phyloP scores from a whole-genome alignment of 441 rosid genomes.

The Aquilaria agallochum region DNA sequence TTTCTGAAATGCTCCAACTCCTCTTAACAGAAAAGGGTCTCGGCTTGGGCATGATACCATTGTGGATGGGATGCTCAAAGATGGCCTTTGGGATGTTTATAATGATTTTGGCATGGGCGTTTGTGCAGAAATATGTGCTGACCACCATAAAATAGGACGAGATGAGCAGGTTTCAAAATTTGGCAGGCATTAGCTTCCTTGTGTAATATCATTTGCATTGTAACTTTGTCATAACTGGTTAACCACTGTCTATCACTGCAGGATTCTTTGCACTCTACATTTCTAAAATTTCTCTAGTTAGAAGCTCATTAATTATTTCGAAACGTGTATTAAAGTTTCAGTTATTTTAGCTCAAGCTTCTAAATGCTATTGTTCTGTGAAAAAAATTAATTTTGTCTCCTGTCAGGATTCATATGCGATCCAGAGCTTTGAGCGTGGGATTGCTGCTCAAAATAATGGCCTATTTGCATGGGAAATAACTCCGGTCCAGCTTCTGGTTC shows the following conservation, averaged over 20 bases:
- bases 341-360: neutral
- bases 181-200: conserved; percentile 1
- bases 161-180: conserved; percentile 62
- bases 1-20: neutral
- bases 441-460: conserved; percentile 59
- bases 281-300: neutral
- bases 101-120: conserved; percentile 93
- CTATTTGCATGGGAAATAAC: conserved; percentile 83
- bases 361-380: neutral
- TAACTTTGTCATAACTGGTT: too few species aligned
- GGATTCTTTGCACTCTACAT: too few species aligned
- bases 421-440: conserved; percentile 76
- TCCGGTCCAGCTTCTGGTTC: conserved; percentile 42
- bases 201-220: neutral
- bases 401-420: conserved; percentile 83
- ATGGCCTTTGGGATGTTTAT: conserved; percentile 97
- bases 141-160: conserved; percentile 56
- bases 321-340: conserved; percentile 3
- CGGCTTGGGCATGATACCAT: conserved; percentile 78
- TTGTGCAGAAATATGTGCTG: conserved; percentile 90
- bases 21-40: conserved; percentile 69
- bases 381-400: neutral
- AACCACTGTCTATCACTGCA: too few species aligned
- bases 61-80: conserved; percentile 90
- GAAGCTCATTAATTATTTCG: conserved; percentile 2